These are phyloP conservation scores for Pythium phragmitis DNA, from an alignment of 352 stramenopile genomes.

Conservation along the genomic window DNA sequence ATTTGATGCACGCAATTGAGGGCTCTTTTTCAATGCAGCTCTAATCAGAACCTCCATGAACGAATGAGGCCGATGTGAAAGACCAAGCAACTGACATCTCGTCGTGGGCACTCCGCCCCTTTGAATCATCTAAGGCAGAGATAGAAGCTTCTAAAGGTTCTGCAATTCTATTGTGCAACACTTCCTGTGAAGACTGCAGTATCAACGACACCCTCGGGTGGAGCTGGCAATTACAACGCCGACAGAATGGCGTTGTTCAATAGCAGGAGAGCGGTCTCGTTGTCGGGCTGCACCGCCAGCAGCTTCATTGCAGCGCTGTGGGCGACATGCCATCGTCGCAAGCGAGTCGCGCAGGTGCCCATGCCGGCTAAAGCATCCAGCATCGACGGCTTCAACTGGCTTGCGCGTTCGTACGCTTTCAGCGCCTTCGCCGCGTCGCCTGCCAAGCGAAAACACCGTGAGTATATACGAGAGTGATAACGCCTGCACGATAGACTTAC, in stretches of 20 bases:
- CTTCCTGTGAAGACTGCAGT: too few species aligned
- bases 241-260: conserved; percentile 63
- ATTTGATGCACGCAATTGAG: not conserved
- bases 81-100: too few species aligned
- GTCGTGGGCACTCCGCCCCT: too few species aligned
- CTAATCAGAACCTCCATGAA: not conserved
- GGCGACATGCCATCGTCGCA: conserved; percentile 59
- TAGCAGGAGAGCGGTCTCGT: conserved; percentile 58
- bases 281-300: conserved; percentile 59
- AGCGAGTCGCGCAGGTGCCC: conserved; percentile 67
- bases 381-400: conserved; percentile 70
- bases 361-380: conserved; percentile 72
- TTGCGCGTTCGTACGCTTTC: conserved; percentile 54
- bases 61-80: not conserved
- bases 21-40: not conserved
- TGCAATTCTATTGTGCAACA: too few species aligned
- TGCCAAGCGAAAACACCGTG: not conserved
- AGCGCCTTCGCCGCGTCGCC: conserved; percentile 54
- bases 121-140: too few species aligned
- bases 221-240: conserved; percentile 3
- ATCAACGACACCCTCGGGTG: not conserved
- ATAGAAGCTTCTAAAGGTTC: too few species aligned
- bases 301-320: conserved; percentile 58
- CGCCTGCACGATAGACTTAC: conserved; percentile 25
- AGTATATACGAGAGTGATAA: not conserved